Conservation (phyloP, 345 rosid species). For the Pseudoturritis turrita region DNA sequence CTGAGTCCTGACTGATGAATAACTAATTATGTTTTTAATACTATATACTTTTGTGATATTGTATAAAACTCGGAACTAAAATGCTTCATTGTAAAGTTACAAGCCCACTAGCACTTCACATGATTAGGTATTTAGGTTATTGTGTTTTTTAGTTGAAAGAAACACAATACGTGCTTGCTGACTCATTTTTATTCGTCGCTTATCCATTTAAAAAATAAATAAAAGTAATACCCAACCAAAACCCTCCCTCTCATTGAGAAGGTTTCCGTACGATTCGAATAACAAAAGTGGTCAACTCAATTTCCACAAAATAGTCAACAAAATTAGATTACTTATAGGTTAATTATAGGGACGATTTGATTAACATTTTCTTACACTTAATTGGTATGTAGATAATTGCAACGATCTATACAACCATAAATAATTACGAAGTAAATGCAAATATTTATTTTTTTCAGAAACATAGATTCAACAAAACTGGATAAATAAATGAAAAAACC, state of each 20-base stretch:
- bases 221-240: neutral
- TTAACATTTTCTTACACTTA: neutral
- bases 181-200: neutral
- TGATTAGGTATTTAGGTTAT: conserved; percentile 12
- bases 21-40: neutral
- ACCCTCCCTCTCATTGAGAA: neutral
- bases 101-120: neutral
- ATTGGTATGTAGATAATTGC: neutral
- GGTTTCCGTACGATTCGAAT: neutral
- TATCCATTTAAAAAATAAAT: neutral
- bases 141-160: conserved; percentile 4
- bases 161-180: conserved; percentile 3
- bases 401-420: neutral
- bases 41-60: neutral
- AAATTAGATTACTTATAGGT: neutral
- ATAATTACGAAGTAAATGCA: conserved; percentile 3
- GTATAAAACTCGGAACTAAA: neutral
- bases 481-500: neutral
- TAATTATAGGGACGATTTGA: neutral
- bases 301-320: neutral
- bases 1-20: neutral
- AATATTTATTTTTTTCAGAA: conserved; percentile 1
- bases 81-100: neutral
- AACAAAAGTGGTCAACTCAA: neutral
- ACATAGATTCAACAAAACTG: conserved; percentile 4